Conservation (phyloP, 495 filamentous ascomycete species). For the Letharia lupina region DNA sequence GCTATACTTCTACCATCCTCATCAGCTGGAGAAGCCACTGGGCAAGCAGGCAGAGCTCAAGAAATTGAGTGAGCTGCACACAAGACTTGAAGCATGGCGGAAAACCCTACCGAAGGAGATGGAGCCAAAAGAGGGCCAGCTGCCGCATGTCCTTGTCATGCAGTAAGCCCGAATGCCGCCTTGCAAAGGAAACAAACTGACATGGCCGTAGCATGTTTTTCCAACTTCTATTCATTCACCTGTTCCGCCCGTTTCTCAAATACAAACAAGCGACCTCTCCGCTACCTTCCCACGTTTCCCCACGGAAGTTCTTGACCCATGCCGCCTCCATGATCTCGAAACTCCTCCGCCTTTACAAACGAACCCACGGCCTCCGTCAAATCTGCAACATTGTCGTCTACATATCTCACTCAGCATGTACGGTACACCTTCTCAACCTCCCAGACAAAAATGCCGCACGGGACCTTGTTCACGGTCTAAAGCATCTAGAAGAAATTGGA, state of each 20-base stretch:
- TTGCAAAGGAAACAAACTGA: constrained; percentile 26
- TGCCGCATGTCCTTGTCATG: constrained; percentile 86
- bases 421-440: constrained; percentile 87
- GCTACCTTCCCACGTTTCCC: constrained; percentile 79
- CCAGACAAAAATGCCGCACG: constrained; percentile 80
- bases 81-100: constrained; percentile 84
- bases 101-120: constrained; percentile 78
- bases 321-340: constrained; percentile 86
- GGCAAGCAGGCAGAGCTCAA: constrained; percentile 76
- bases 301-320: constrained; percentile 80
- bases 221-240: constrained; percentile 90
- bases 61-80: constrained; percentile 85
- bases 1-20: constrained; percentile 82
- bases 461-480: constrained; percentile 85
- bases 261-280: constrained; percentile 74
- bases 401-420: constrained; percentile 87
- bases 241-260: constrained; percentile 93
- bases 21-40: constrained; percentile 47
- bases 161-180: constrained; percentile 57
- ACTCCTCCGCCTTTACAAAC: constrained; percentile 84
- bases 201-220: constrained; percentile 74
- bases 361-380: constrained; percentile 79
- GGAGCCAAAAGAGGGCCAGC: constrained; percentile 78
- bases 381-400: constrained; percentile 96
- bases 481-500: constrained; percentile 89